These are phyloP conservation scores for Aureobasidium lini DNA, from an alignment of 2,329 filamentous ascomycete species.

Conservation along the genomic window DNA sequence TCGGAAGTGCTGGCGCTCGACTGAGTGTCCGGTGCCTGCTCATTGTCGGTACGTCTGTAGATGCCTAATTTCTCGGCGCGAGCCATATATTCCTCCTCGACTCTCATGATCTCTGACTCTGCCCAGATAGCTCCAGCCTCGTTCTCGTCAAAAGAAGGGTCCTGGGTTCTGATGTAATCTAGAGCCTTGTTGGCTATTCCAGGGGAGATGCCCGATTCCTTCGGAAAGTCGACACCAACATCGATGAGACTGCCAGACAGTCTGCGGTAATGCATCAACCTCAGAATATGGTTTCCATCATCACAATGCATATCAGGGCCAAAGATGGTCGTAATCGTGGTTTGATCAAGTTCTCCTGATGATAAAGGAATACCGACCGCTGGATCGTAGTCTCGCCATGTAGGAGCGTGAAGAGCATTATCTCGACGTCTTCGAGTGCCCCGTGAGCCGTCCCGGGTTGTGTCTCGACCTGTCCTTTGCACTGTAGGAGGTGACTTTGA, in stretches of 20 bases:
- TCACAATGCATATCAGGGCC: slow-evolving; percentile 25
- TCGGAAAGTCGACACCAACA: slow-evolving; percentile 26
- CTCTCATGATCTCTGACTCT: slow-evolving; percentile 26
- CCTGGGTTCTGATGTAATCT: slow-evolving; percentile 25
- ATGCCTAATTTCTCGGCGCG: slow-evolving; percentile 28
- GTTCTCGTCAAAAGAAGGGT: slow-evolving; percentile 29
- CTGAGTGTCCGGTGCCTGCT: slow-evolving; percentile 20
- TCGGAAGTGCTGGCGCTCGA: slow-evolving; percentile 22
- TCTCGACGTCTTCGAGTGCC: neutral
- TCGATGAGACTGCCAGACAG: slow-evolving; percentile 32
- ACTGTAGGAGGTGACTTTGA: neutral
- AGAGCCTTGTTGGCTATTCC: slow-evolving; percentile 26
- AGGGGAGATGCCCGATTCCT: slow-evolving; percentile 19
- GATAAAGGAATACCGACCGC: slow-evolving; percentile 29
- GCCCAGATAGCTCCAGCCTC: slow-evolving; percentile 27
- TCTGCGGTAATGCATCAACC: slow-evolving; percentile 30
- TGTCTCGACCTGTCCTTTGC: neutral
- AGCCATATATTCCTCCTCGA: slow-evolving; percentile 24
- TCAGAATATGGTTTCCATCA: slow-evolving; percentile 30
- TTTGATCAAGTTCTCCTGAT: slow-evolving; percentile 23
- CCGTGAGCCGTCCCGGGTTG: neutral
- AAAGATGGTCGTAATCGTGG: slow-evolving; percentile 27
- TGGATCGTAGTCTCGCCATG: slow-evolving; percentile 33
- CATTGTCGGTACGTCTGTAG: slow-evolving; percentile 24
- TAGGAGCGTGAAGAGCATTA: slow-evolving; percentile 16